Evolutionary conservation across 2,329 filamentous ascomycete genomes (phyloP).

Genomic region (Neobulgaria alba): DNA sequence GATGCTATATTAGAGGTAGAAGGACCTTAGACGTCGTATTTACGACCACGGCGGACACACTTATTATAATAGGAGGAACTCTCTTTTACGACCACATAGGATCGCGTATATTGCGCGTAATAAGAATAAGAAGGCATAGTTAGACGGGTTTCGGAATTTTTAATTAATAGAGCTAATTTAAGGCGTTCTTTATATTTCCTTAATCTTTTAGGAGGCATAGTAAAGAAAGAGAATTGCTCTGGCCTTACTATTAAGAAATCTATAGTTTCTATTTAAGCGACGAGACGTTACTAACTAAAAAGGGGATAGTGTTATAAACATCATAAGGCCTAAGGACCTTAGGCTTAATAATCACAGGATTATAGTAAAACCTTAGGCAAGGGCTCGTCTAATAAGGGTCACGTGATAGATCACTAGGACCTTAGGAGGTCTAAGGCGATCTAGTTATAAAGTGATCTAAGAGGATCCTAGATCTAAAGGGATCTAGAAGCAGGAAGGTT

Average conservation of each 20-base stretch:
- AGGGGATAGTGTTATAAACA: neutral
- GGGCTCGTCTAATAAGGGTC: too few relatives aligned
- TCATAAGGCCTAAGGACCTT: too few relatives aligned
- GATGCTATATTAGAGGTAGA: neutral
- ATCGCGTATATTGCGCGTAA: neutral
- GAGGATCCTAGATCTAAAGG: too few relatives aligned
- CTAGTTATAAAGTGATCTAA: too few relatives aligned
- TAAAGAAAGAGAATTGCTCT: neutral
- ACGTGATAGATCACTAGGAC: too few relatives aligned
- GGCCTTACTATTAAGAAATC: neutral
- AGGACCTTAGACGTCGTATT: neutral
- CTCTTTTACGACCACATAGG: neutral
- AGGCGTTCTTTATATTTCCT: neutral
- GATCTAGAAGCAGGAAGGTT: too few relatives aligned
- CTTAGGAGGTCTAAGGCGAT: too few relatives aligned
- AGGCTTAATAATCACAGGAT: too few relatives aligned
- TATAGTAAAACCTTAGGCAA: too few relatives aligned
- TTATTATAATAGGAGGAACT: neutral
- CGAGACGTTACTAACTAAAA: neutral
- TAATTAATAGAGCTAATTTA: neutral
- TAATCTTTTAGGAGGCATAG: neutral
- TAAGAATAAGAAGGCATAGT: neutral
- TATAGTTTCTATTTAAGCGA: neutral
- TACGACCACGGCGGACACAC: neutral
- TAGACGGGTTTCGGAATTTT: neutral